Percentiles rank a stretch among this genome's conserved stretches.
phyloP scores from a whole-genome alignment of 257 asterid genomes.

The Petunia axillaris region DNA sequence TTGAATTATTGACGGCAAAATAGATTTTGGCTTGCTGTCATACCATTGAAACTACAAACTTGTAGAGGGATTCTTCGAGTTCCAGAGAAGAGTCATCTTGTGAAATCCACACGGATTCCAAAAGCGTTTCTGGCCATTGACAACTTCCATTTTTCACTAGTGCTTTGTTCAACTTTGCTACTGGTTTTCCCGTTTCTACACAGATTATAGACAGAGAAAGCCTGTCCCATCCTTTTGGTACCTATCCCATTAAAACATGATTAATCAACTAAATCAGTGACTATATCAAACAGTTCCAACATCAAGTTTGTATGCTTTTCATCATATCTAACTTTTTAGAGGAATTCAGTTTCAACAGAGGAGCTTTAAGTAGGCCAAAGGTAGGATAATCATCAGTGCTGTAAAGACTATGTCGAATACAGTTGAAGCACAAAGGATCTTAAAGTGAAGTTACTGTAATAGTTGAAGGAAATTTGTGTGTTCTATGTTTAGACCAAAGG shows the following conservation, averaged over 20 bases:
- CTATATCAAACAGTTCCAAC: too few species aligned
- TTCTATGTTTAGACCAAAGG: too few species aligned
- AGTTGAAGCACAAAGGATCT: too few species aligned
- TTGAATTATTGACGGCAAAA: neutral
- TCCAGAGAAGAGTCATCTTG: constrained; percentile 57
- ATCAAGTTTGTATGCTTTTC: too few species aligned
- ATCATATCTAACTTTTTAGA: too few species aligned
- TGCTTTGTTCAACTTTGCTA: constrained; percentile 69
- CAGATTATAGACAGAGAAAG: constrained; percentile 59
- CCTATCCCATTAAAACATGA: constrained; percentile 45
- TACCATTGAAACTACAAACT: constrained; percentile 78
- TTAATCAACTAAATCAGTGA: neutral
- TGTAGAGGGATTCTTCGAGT: constrained; percentile 64
- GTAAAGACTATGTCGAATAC: too few species aligned
- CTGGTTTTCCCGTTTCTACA: constrained; percentile 71
- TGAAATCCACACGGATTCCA: constrained; percentile 66
- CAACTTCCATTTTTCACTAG: constrained; percentile 71
- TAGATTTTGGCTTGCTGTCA: neutral
- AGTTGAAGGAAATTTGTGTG: too few species aligned
- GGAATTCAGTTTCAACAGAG: too few species aligned
- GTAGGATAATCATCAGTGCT: too few species aligned
- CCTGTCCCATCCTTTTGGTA: constrained; percentile 98
- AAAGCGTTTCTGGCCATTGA: constrained; percentile 74
- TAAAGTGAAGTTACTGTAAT: too few species aligned
- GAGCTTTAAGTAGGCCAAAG: too few species aligned